Evolutionary conservation across 148 eudicot genomes (phyloP), one percentile per base, ranked within the genome.

Genomic region (Rhododendron vialii): DNA sequence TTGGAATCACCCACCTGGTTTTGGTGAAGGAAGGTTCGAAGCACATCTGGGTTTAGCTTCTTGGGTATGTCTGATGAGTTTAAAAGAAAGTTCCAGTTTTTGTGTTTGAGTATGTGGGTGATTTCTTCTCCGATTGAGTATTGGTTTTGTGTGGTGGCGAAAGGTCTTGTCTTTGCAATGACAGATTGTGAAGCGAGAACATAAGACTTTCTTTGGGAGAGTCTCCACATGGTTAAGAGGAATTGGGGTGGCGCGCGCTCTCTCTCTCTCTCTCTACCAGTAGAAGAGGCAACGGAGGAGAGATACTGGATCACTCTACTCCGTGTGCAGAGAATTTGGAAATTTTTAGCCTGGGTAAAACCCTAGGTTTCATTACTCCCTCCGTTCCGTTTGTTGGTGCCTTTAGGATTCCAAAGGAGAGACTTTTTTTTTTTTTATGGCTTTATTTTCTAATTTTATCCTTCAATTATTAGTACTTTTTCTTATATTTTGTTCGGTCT

Each of bases 1-100:
- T 88, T 85, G 43, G 98, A 95, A 78, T 96, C 92, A 81, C 71
- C 88, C 30, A 43, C 61, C 76, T 86, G 87, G 81, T 88, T 91
- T 33, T 88, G 87, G 73, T 80, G 90, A 82, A 96, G 93, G 81
- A 96, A 91, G 61, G 95, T 89, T 88, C 88, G 90, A 53, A 96
- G 87, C 84, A 96, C 88, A 86, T 96, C 93, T n/a, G 98, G 92
- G 91, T 88, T 93, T 83, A 96, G 91, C 85, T 90, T 92, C 18
- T 82, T 83, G 15, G 84, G 80, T 6, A 94, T 24, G 28, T 86
- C 65, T 20, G 98, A 94, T 18, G 94, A 92, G 53, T 91, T 91
- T 73, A 95, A 81, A 78, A 94, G 89, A 38, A 59, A 45, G 78
- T 86, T 79, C 98, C 98, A 95, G 86, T 90, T 93, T 20, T 71